A percentile compares a stretch with the other conserved stretches of the same genome.
Conservation (phyloP, 352 stramenopile genomes). For the Blastocystis sp. region DNA sequence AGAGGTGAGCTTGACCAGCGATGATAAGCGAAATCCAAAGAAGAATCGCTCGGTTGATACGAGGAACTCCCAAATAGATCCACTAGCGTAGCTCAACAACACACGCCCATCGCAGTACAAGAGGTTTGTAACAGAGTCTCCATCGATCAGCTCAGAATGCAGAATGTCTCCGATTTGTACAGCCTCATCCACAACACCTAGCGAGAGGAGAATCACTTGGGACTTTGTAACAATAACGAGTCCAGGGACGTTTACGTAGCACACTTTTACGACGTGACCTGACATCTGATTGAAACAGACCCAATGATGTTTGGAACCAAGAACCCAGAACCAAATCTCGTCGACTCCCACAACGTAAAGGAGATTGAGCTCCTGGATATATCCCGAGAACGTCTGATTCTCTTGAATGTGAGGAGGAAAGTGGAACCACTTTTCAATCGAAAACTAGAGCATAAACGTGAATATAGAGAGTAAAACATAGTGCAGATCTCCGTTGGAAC, state of each 20-base stretch:
- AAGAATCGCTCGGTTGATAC: background rate
- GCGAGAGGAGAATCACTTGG: background rate
- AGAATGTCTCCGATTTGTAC: background rate
- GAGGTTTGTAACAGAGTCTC: background rate
- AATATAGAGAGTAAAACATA: background rate
- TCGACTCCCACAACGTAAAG: background rate
- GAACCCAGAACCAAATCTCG: slow-evolving; percentile 32
- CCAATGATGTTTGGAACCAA: background rate
- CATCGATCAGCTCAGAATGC: background rate
- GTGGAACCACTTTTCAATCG: background rate
- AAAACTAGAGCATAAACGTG: background rate
- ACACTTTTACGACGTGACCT: background rate
- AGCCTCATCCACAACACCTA: background rate
- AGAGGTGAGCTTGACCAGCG: background rate
- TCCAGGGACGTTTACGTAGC: background rate
- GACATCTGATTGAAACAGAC: background rate
- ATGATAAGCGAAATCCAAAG: background rate
- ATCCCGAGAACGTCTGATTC: background rate
- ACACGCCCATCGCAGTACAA: background rate
- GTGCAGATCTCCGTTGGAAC: background rate
- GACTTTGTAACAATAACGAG: slow-evolving; percentile 5
- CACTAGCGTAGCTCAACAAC: background rate
- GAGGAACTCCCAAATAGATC: background rate
- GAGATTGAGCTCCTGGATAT: slow-evolving; percentile 23
- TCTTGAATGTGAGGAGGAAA: slow-evolving; percentile 33